phyloP scores from a whole-genome alignment of 2,329 filamentous ascomycete species.

The Fusarium euwallaceae region DNA sequence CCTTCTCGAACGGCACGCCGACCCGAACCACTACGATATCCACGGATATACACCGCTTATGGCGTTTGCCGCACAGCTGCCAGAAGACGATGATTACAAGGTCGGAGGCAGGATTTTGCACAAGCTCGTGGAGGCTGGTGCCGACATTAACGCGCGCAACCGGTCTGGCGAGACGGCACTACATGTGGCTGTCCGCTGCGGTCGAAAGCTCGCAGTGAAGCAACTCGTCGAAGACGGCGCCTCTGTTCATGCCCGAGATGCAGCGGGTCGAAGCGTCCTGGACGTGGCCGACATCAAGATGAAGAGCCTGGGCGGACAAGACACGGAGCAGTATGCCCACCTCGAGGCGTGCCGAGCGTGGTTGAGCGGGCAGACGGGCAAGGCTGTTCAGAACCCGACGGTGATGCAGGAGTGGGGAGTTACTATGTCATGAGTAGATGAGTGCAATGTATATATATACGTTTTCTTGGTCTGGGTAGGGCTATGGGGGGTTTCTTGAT shows the following conservation, averaged over 20 bases:
- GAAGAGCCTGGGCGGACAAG: constrained; percentile 45
- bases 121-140: constrained; percentile 58
- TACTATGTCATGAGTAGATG: background rate
- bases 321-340: constrained; percentile 55
- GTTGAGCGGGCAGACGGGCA: constrained; percentile 54
- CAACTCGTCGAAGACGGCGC: constrained; percentile 62
- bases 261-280: constrained; percentile 59
- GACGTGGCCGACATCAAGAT: constrained; percentile 60
- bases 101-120: constrained; percentile 60
- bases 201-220: constrained; percentile 65
- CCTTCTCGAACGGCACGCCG: constrained; percentile 56
- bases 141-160: constrained; percentile 64
- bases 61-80: constrained; percentile 64
- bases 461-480: background rate
- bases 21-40: constrained; percentile 66
- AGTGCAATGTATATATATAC: background rate
- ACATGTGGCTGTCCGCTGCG: constrained; percentile 65
- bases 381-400: constrained; percentile 55
- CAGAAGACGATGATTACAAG: constrained; percentile 65
- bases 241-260: constrained; percentile 62
- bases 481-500: background rate
- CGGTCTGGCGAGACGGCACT: constrained; percentile 67
- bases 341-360: constrained; percentile 62
- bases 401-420: constrained; percentile 57
- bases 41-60: constrained; percentile 68